Evolutionary conservation across 2,329 filamentous ascomycete genomes (phyloP).

Genomic region (Monosporascus sp.): DNA sequence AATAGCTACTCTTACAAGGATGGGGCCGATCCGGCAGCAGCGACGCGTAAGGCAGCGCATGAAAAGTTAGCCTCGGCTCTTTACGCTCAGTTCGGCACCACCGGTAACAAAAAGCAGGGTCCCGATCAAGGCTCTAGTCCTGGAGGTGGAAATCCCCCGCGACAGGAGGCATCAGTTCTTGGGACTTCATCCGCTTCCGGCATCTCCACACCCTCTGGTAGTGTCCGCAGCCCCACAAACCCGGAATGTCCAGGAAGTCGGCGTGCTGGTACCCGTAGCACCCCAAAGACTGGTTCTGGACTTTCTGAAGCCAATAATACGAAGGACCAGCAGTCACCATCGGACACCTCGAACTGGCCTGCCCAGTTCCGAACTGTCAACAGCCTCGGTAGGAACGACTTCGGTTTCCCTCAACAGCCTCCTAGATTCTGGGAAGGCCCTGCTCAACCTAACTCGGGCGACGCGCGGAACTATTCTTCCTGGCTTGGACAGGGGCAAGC

Average conservation of each 20-base stretch:
- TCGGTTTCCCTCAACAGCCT: slow-evolving; percentile 7
- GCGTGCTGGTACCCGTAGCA: slow-evolving; percentile 1
- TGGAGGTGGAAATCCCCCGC: slow-evolving; percentile 6
- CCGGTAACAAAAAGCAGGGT: slow-evolving; percentile 5
- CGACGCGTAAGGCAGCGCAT: slow-evolving; percentile 22
- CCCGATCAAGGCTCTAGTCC: slow-evolving; percentile 3
- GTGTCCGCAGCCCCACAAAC: slow-evolving; percentile 3
- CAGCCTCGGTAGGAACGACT: slow-evolving; percentile 7
- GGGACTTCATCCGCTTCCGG: slow-evolving; percentile 4
- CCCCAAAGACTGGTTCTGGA: slow-evolving; percentile 11
- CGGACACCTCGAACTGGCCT: not conserved
- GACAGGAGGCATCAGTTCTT: slow-evolving; percentile 7
- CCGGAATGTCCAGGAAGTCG: slow-evolving; percentile 14
- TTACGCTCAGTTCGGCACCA: slow-evolving; percentile 21
- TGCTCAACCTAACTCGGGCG: not conserved
- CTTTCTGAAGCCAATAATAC: slow-evolving; percentile 9
- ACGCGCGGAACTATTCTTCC: slow-evolving; percentile 14
- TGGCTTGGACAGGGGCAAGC: slow-evolving; percentile 10
- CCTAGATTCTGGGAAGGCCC: slow-evolving; percentile 1
- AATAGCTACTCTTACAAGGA: slow-evolving; percentile 1
- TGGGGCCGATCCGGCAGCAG: slow-evolving; percentile 8
- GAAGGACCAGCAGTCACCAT: not conserved
- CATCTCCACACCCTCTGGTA: slow-evolving; percentile 4
- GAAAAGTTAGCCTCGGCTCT: slow-evolving; percentile 20
- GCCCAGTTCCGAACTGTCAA: not conserved